Base-by-base conservation (phyloP, 2,329 filamentous ascomycete genomes). In the Aspergillus sp. region DNA sequence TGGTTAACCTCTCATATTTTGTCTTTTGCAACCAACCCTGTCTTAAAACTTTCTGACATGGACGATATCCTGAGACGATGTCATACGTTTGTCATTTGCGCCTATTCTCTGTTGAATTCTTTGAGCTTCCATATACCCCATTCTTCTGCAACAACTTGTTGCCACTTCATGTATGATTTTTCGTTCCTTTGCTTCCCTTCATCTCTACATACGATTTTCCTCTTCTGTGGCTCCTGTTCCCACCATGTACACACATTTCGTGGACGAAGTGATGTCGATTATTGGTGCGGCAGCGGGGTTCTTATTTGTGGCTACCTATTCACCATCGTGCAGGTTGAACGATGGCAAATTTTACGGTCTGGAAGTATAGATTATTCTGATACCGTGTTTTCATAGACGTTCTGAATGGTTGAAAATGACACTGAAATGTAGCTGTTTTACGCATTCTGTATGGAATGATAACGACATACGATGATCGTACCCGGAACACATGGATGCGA, bases 81-180 rank as follows among this genome's bases (percentile, higher is more conserved):
- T 60, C 38, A 63, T 57, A 59, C 61, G 59, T 59, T 62, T 65
- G 4, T 32, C 23, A 47, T 36, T 45, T 30, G 15, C 25, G n/a
- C 25, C 19, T 65, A 65, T 56, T 65, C 63, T 60, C 63, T 65
- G 17, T 58, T 49, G 30, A 39, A 39, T 57, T 57, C 43, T 43
- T 55, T 54, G 53, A 39, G 19, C 28, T 67, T 71, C 70, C 69
- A 74, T 73, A 73, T 72, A 69, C 66, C 70, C 68, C 61, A 65
- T 68, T 67, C 65, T 69, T 66, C 57, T 69, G 64, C 65, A 63
- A 63, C 56, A 36, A 64, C 50, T 63, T 59, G 58, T 64, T 66
- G 61, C 65, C 62, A 39, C 50, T 56, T 56, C 63, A 66, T 41
- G 58, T 49, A 52, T 59, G 36, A 51, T 54, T 56, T 64, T 52